Evolutionary conservation across 768 basidiomycete species (phyloP).

Genomic region (Russula vinacea): DNA sequence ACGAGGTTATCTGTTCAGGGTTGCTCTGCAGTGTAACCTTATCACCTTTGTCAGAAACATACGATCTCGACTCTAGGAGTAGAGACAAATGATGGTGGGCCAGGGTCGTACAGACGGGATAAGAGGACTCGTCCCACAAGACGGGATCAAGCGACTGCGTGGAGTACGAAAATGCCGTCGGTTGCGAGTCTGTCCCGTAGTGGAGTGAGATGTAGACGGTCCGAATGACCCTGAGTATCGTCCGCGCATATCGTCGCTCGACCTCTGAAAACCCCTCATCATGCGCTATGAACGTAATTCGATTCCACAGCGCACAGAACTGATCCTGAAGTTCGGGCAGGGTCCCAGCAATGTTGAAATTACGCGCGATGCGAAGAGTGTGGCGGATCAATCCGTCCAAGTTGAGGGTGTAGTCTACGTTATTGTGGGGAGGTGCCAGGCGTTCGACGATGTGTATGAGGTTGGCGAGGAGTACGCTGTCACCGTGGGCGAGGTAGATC

Average conservation of each 20-base stretch:
- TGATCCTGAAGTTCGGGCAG: slow-evolving; percentile 18
- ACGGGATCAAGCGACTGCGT: slow-evolving; percentile 23
- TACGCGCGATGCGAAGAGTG: slow-evolving; percentile 19
- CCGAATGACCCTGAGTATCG: slow-evolving; percentile 24
- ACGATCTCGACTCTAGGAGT: neutral
- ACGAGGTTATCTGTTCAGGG: neutral
- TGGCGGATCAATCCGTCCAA: slow-evolving; percentile 21
- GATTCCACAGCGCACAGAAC: slow-evolving; percentile 24
- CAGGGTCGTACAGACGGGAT: slow-evolving; percentile 11
- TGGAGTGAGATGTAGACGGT: slow-evolving; percentile 22
- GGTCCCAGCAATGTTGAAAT: slow-evolving; percentile 9
- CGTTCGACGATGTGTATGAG: slow-evolving; percentile 22
- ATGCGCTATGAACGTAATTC: slow-evolving; percentile 8
- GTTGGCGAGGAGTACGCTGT: slow-evolving; percentile 23
- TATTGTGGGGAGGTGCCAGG: slow-evolving; percentile 6
- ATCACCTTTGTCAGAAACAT: neutral
- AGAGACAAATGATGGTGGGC: slow-evolving; percentile 7
- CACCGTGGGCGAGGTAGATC: slow-evolving; percentile 16
- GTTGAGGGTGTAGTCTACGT: neutral
- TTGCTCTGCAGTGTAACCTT: neutral
- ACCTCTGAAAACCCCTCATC: slow-evolving; percentile 15
- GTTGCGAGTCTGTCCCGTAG: slow-evolving; percentile 21
- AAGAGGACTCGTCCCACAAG: slow-evolving; percentile 20
- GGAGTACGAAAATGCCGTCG: slow-evolving; percentile 21
- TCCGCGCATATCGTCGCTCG: slow-evolving; percentile 17